Percentiles rank a stretch among this genome's conserved stretches.
Conservation (phyloP, 768 basidiomycete species). For the Termitomyces sp. region DNA sequence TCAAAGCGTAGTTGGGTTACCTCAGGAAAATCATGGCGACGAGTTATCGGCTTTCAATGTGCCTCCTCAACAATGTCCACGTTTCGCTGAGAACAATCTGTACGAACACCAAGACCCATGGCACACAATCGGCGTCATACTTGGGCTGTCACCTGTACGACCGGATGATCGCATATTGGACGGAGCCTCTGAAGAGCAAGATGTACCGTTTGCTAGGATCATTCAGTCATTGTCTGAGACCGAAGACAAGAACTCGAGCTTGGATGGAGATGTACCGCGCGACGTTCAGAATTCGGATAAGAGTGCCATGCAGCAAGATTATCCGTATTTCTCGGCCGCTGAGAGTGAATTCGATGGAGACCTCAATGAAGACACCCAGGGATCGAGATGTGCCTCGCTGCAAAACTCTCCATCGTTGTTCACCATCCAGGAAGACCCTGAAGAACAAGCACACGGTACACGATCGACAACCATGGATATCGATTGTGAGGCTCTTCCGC, state of each 20-base stretch:
- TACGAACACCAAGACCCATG: constrained; percentile 42
- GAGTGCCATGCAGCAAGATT: background rate
- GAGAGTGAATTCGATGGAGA: background rate
- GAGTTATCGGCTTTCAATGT: background rate
- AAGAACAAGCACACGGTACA: background rate
- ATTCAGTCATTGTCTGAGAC: background rate
- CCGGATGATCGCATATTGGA: background rate
- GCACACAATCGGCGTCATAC: constrained; percentile 36
- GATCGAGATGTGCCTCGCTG: background rate
- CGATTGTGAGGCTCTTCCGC: background rate
- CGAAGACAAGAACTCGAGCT: background rate
- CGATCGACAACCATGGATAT: background rate
- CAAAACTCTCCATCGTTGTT: background rate
- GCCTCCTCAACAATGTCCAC: background rate
- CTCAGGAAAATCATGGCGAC: background rate
- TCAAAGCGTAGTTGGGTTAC: background rate
- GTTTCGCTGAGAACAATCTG: constrained; percentile 17
- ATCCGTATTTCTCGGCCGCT: background rate
- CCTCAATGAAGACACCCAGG: background rate
- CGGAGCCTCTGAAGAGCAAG: background rate
- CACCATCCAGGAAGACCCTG: constrained; percentile 1
- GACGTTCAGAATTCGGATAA: background rate
- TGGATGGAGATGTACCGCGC: background rate
- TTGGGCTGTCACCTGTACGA: constrained; percentile 24
- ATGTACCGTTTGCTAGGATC: background rate